These are phyloP conservation scores for Parathielavia hyrcaniae DNA, from an alignment of 495 filamentous ascomycete genomes.

Conservation along the genomic window DNA sequence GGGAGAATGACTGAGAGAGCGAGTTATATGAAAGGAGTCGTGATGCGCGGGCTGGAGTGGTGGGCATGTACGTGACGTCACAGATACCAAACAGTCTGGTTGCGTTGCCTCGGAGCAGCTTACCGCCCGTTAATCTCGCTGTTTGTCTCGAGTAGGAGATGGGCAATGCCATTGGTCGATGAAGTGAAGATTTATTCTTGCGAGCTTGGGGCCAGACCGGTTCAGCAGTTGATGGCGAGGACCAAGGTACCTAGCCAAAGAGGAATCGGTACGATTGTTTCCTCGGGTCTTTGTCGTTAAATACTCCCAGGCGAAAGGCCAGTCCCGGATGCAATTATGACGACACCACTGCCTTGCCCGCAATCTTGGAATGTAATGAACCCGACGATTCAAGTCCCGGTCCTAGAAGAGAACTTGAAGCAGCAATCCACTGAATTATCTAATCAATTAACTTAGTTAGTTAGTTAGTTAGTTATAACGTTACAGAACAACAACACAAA, in stretches of 20 bases:
- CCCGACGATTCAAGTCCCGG: too few species aligned
- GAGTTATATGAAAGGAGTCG: not conserved
- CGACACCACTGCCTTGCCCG: not conserved
- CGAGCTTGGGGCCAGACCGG: not conserved
- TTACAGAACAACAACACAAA: too few species aligned
- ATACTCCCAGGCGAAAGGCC: too few species aligned
- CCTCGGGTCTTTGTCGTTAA: too few species aligned
- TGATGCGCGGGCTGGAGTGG: not conserved
- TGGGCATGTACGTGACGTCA: conserved; percentile 9
- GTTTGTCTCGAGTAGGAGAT: not conserved
- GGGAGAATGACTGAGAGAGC: not conserved
- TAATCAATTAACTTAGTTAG: too few species aligned
- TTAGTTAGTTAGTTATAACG: too few species aligned
- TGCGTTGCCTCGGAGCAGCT: not conserved
- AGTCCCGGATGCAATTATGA: not conserved
- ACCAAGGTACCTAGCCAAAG: too few species aligned
- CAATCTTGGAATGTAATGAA: too few species aligned
- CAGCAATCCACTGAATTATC: too few species aligned
- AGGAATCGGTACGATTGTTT: not conserved
- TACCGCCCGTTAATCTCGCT: not conserved
- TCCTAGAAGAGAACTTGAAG: too few species aligned
- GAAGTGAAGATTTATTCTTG: not conserved
- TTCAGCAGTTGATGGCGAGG: not conserved
- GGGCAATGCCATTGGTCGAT: not conserved
- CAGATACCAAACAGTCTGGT: not conserved